Evolutionary conservation across 495 filamentous ascomycete species (phyloP).

Genomic region (Penicillium atrosanguineum): DNA sequence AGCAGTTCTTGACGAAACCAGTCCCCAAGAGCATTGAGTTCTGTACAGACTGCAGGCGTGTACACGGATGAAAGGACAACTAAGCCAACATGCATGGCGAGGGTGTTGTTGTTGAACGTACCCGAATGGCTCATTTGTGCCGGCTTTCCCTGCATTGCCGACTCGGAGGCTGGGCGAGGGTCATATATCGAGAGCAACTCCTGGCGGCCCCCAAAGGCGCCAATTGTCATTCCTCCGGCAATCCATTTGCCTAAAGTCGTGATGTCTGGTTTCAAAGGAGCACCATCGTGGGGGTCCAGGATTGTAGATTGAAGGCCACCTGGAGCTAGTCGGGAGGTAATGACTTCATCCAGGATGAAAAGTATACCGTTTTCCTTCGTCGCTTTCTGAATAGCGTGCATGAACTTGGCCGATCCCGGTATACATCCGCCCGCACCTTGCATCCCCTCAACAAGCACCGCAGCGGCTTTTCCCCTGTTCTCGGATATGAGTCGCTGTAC

Average conservation of each 20-base stretch:
- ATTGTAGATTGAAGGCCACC: constrained; percentile 38
- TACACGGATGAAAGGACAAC: constrained; percentile 12
- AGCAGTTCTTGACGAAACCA: constrained; percentile 3
- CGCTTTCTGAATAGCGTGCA: constrained; percentile 33
- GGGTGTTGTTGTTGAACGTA: constrained; percentile 67
- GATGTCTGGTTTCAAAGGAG: constrained; percentile 53
- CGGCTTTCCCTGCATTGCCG: background rate
- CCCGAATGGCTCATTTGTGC: constrained; percentile 48
- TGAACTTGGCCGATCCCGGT: constrained; percentile 42
- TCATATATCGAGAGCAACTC: constrained; percentile 44
- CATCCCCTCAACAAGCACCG: constrained; percentile 59
- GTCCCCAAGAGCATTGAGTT: constrained; percentile 21
- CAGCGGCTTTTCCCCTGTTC: constrained; percentile 38
- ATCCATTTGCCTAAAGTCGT: constrained; percentile 63
- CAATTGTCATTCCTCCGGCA: constrained; percentile 61
- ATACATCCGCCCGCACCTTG: constrained; percentile 55
- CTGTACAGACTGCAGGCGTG: constrained; percentile 11
- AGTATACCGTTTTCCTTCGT: constrained; percentile 40
- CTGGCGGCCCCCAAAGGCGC: constrained; percentile 60
- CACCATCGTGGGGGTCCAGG: constrained; percentile 2
- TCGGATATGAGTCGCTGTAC: constrained; percentile 6
- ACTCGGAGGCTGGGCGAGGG: constrained; percentile 25
- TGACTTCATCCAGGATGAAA: constrained; percentile 65
- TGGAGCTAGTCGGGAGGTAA: constrained; percentile 55
- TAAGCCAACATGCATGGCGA: constrained; percentile 55